A percentile compares a stretch with the other conserved stretches of the same genome.
Evolutionary conservation across 2,329 filamentous ascomycete genomes (phyloP).

Genomic region (Ophiostoma perfectum): DNA sequence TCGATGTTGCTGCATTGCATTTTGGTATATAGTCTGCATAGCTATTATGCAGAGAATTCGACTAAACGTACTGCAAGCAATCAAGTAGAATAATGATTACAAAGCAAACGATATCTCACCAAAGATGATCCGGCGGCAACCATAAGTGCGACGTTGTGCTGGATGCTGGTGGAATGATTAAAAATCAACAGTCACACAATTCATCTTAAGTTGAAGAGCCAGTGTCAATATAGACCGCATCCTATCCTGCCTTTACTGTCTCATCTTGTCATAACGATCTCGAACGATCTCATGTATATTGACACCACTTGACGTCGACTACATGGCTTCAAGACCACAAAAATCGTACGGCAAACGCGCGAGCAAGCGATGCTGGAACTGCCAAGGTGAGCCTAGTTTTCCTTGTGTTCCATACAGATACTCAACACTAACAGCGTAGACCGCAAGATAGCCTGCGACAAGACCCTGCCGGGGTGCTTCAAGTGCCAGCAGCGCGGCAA

Average conservation of each 20-base stretch:
- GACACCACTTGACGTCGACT: background rate
- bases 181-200: too few relatives aligned
- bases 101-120: constrained; percentile 1
- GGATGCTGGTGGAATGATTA: background rate
- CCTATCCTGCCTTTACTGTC: too few relatives aligned
- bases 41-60: background rate
- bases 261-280: too few relatives aligned
- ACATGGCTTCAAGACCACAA: background rate
- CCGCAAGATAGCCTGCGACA: constrained; percentile 25
- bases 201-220: background rate
- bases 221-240: too few relatives aligned
- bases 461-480: constrained; percentile 21
- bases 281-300: too few relatives aligned
- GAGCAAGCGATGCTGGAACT: constrained; percentile 22
- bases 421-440: constrained; percentile 9
- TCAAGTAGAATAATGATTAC: background rate
- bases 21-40: background rate
- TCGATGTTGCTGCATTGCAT: too few relatives aligned
- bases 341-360: background rate
- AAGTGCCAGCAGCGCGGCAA: constrained; percentile 21
- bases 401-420: too few relatives aligned
- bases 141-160: background rate
- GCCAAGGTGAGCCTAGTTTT: constrained; percentile 13
- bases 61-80: background rate
- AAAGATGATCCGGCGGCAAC: background rate